phyloP scores from a whole-genome alignment of 441 rosid species.

The Aquilaria agallochum region DNA sequence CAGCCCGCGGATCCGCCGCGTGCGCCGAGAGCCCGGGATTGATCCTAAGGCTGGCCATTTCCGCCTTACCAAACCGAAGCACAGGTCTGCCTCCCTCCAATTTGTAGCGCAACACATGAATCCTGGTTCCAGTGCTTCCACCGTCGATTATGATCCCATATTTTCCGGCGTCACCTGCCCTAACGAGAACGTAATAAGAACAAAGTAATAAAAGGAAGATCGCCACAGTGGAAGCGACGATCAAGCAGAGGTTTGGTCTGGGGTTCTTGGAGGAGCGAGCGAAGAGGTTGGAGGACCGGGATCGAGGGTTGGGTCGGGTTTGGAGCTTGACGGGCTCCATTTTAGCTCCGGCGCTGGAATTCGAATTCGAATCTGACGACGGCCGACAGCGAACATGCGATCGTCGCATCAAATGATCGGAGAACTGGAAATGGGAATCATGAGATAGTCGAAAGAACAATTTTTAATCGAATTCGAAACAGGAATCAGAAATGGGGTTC shows the following conservation, averaged over 20 bases:
- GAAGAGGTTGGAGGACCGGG: conserved; percentile 20
- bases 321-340: conserved; percentile 1
- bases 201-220: conserved; percentile 21
- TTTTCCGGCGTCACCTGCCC: conserved; percentile 6
- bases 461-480: too few species aligned
- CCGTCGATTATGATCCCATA: conserved; percentile 74
- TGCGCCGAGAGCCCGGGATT: background rate
- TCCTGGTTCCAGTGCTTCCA: background rate
- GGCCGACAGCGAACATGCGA: too few species aligned
- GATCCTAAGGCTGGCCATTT: background rate
- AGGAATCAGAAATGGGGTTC: too few species aligned
- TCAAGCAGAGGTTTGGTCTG: conserved; percentile 23
- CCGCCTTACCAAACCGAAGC: background rate
- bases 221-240: conserved; percentile 19
- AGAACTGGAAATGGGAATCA: too few species aligned
- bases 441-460: too few species aligned
- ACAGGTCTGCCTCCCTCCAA: background rate
- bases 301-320: background rate
- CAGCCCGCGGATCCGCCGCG: background rate
- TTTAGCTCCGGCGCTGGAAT: background rate
- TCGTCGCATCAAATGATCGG: too few species aligned
- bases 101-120: background rate
- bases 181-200: conserved; percentile 23
- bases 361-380: background rate
- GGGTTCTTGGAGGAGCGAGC: conserved; percentile 29